Evolutionary conservation across 805 yeast species (phyloP), one percentile per base, ranked within the genome.

Genomic region (Ogataea nakhonphanomensis): DNA sequence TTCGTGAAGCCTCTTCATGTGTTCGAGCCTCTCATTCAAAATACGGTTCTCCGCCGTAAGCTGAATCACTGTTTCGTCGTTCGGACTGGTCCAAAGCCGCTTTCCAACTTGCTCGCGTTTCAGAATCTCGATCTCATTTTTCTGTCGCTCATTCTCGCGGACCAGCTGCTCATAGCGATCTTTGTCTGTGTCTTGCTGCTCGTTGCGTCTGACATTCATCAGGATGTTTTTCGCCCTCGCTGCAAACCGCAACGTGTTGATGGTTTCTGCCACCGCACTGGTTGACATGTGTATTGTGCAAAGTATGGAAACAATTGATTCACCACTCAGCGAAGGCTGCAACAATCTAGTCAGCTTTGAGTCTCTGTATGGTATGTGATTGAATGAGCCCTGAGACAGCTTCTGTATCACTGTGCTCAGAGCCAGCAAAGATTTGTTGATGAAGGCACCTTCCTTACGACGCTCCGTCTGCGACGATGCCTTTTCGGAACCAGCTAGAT

Each of bases 401-500:
- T 87, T 81, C 20, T 95, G 79, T 43, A 91, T 89, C n/a, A 91
- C 96, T 1, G 95, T 86, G 5, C 96, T 89, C 36, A 91, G 71
- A 0, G 98, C 95, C 37, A 91, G 69, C 30, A 91, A 71, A 0
- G 97, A 90, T 59, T 89, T 89, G 67, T 91, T 91, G 58, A 91
- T 91, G 57, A 72, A 93, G 0, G 96, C 77, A 15, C 98, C 99
- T 66, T 91, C 99, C 61, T 89, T 87, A 40, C 97, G 69, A 53
- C 98, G 73, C 56, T 87, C 96, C 1, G 69, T 62, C 53, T 82
- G 81, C 0, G 85, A 70, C 2, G 82, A 78, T 0, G 95, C 95
- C 37, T 84, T 74, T 63, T 91, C 99, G n/a, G 95, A 84, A 22
- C 99, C 99, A 0, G 99, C 99, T 55, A 91, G 73, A 64, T 91